Base-by-base conservation (phyloP, 2,329 filamentous ascomycete genomes). In the Aureobasidium namibiae region DNA sequence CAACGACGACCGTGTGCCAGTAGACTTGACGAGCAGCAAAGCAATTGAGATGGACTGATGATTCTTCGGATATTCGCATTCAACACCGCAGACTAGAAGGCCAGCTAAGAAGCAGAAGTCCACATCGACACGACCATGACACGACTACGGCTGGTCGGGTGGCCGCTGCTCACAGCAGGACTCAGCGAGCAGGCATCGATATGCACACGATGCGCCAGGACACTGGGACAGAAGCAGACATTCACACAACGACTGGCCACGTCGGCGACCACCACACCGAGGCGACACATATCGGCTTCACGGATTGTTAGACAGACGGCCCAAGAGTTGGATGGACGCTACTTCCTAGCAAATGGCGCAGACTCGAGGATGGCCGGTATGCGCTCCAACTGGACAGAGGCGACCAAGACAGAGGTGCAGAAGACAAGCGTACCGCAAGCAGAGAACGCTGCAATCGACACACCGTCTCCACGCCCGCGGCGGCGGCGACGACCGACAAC, bases 321-420 rank as follows among this genome's bases (percentile, higher is more conserved):
- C 21, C 53, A 68, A 45, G 63, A 66, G 31, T 61, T 71, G 14
- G 67, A 69, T 42, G 64, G 63, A 57, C 66, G 59, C 34, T 72
- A 71, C 60, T 71, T 72, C 63, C 69, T 68, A 67, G 68, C 68
- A 39, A 71, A 72, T 65, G 67, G 66, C 31, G 67, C 67, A 38
- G 61, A 60, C 16, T 50, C 45, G 41, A 48, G 45, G 50, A 56
- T 46, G 45, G 50, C 23, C n/a, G 60, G 48, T 26, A 39, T 58
- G 14, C 56, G 45, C 42, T 38, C 29, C 21, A 58, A 58, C 13
- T 44, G 46, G 46, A 53, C 58, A 13, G 48, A 60, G 56, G 61
- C n/a, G 33, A 24, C 21, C 29, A 33, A 38, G 34, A 13, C 14
- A n/a, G 23, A 52, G 9, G 21, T 5, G 23, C 33, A 36, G 23